Base-by-base conservation (phyloP, 2,329 filamentous ascomycete species). In the Ascochyta fabae region DNA sequence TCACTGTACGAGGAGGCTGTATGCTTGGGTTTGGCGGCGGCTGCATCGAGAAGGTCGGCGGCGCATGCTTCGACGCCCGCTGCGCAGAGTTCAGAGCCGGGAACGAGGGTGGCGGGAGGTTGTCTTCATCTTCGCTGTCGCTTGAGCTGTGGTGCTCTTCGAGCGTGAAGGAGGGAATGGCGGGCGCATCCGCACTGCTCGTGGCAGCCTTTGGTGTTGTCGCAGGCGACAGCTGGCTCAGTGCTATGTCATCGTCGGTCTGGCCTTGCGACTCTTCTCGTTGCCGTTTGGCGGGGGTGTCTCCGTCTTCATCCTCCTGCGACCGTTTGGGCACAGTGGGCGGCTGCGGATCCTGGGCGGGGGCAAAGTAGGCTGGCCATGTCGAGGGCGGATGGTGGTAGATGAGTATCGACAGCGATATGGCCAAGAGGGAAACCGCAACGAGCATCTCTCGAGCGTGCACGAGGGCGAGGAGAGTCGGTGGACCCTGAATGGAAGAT, bases 41-140 rank as follows among this genome's bases (percentile, higher is more conserved):
- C 4, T 61, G 48, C 59, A 66, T 64, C 10, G 58, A 50, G 24
- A 64, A 49, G 29, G 57, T 48, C 13, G 59, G 56, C 24, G 54
- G 43, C 16, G 49, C 58, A 16, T 51, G 59, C 10, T 66, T 62
- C 46, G 75, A 77, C 13, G 78, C 75, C 57, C 78, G 69, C 58
- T 81, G 79, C 8, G 77, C 78, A 8, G 78, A 81, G 62, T 81
- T 79, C 31, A 76, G 56, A 2, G 79, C 77, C 27, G 79, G 78
- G 48, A 80, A 81, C 0, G 72, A 77, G 22, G 79, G 76, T 5
- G 73, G 75, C 9, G 73, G 75, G 3, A 77, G 59, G 29, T 71
- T 68, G 45, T 75, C 71, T 38, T 72, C 67, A 22, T 74, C 69
- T 0, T 74, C 69, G 13, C 70, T 66, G 2, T 62, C 56, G 9